phyloP scores from a whole-genome alignment of 345 rosid species.

The Stellera chamaejasme region DNA sequence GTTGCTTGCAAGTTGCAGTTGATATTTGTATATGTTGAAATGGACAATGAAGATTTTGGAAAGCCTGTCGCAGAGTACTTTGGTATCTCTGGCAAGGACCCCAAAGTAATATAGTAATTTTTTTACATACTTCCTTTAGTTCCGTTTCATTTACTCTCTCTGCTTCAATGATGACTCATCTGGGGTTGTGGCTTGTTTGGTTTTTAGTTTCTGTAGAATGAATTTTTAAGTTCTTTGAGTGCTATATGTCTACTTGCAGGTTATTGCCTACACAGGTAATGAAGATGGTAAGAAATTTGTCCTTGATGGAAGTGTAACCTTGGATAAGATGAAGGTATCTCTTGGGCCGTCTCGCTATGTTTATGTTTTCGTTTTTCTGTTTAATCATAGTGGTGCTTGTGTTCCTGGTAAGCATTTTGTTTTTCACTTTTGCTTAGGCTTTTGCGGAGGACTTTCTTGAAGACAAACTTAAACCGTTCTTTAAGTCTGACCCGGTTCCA shows the following conservation, averaged over 20 bases:
- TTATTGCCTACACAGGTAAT: conserved; percentile 82
- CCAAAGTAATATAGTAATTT: conserved; percentile 33
- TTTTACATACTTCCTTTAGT: neutral
- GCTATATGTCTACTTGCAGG: conserved; percentile 28
- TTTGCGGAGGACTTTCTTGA: conserved; percentile 65
- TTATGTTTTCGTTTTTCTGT: conserved; percentile 1
- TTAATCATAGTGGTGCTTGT: neutral
- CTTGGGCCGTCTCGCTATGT: conserved; percentile 7
- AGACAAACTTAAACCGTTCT: conserved; percentile 86
- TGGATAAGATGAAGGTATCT: conserved; percentile 67
- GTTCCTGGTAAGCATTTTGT: neutral
- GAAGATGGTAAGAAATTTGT: conserved; percentile 68
- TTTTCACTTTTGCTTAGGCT: conserved; percentile 27
- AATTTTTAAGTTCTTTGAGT: conserved; percentile 4
- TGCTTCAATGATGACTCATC: neutral
- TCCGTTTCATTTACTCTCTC: neutral
- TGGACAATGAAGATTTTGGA: conserved; percentile 91
- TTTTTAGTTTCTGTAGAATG: conserved; percentile 1
- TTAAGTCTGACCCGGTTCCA: conserved; percentile 90
- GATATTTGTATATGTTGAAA: conserved; percentile 74
- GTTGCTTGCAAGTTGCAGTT: conserved; percentile 40
- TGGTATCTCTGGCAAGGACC: conserved; percentile 59
- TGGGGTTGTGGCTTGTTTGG: neutral
- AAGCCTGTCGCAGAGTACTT: conserved; percentile 92
- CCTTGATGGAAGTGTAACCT: conserved; percentile 56